Conservation (phyloP, 2,329 filamentous ascomycete species). For the Phialophora tarda region DNA sequence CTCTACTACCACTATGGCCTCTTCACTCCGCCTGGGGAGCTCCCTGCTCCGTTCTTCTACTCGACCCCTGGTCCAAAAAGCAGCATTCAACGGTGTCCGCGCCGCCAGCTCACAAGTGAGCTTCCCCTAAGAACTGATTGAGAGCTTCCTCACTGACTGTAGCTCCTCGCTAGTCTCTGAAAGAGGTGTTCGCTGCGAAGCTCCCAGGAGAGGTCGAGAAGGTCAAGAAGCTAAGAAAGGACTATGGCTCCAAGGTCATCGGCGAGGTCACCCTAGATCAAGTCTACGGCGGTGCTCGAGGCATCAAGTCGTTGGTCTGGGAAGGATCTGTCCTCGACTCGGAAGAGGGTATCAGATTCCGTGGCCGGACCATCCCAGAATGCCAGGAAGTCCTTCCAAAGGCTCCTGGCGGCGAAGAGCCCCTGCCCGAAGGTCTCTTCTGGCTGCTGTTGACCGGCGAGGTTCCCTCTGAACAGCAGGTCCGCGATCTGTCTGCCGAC, state of each 20-base stretch:
- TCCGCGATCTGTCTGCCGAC: conserved; percentile 95
- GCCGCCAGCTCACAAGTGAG: conserved; percentile 84
- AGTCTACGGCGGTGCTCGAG: conserved; percentile 98
- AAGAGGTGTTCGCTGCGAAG: conserved; percentile 97
- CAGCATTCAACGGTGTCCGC: conserved; percentile 80
- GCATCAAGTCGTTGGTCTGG: conserved; percentile 98
- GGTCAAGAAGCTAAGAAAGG: conserved; percentile 98
- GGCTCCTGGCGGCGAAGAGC: conserved; percentile 94
- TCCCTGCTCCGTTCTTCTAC: conserved; percentile 78
- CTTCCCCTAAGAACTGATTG: conserved; percentile 81
- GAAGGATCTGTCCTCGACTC: conserved; percentile 97
- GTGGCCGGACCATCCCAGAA: conserved; percentile 98
- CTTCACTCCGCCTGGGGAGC: conserved; percentile 79
- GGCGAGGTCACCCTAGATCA: conserved; percentile 99
- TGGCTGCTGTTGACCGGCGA: conserved; percentile 99
- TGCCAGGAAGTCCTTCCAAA: conserved; percentile 97
- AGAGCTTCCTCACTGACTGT: conserved; percentile 63
- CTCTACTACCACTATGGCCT: conserved; percentile 70
- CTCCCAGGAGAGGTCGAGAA: conserved; percentile 97
- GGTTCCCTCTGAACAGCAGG: conserved; percentile 97
- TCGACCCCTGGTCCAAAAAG: conserved; percentile 70
- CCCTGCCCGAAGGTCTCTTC: conserved; percentile 98
- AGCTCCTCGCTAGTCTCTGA: conserved; percentile 73
- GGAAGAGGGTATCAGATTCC: conserved; percentile 99
- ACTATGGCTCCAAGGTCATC: conserved; percentile 91